A percentile compares a stretch with the other conserved stretches of the same genome.
Evolutionary conservation across 495 filamentous ascomycete genomes (phyloP).

Genomic region (Penicillium arizonense): DNA sequence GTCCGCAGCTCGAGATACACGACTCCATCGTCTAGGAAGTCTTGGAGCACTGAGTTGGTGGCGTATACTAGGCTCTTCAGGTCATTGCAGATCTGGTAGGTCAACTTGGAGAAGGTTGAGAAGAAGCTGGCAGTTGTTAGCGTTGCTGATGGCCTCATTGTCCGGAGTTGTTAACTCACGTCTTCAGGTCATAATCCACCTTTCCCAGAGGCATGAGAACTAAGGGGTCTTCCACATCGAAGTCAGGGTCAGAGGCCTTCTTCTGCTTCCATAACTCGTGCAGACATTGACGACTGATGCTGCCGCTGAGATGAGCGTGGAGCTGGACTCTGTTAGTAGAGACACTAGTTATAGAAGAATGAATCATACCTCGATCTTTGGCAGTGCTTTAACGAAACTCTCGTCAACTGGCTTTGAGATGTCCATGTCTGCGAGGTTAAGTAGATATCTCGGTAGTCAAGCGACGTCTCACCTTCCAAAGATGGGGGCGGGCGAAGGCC

Average conservation of each 20-base stretch:
- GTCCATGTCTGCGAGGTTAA: constrained; percentile 21
- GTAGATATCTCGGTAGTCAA: background rate
- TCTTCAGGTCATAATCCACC: constrained; percentile 67
- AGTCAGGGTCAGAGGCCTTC: constrained; percentile 45
- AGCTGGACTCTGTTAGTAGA: constrained; percentile 46
- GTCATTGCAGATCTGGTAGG: constrained; percentile 69
- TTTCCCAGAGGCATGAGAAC: constrained; percentile 65
- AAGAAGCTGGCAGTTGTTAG: constrained; percentile 58
- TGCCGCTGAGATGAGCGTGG: constrained; percentile 81
- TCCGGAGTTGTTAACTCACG: constrained; percentile 41
- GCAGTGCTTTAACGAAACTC: constrained; percentile 33
- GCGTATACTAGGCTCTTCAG: constrained; percentile 55
- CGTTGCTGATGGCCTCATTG: background rate
- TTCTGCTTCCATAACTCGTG: constrained; percentile 72
- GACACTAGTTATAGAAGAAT: background rate
- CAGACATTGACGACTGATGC: constrained; percentile 71
- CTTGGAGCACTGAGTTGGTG: constrained; percentile 65
- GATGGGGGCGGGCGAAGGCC: no score
- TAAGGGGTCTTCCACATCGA: constrained; percentile 63
- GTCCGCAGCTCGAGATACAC: constrained; percentile 81
- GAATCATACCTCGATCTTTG: constrained; percentile 39
- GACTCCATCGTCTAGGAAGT: constrained; percentile 71
- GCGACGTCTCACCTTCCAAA: no score
- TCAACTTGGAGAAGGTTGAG: constrained; percentile 73
- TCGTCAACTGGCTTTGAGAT: constrained; percentile 26